Conservation (phyloP, 305 asterid genomes). For the Solanum hybrid region DNA sequence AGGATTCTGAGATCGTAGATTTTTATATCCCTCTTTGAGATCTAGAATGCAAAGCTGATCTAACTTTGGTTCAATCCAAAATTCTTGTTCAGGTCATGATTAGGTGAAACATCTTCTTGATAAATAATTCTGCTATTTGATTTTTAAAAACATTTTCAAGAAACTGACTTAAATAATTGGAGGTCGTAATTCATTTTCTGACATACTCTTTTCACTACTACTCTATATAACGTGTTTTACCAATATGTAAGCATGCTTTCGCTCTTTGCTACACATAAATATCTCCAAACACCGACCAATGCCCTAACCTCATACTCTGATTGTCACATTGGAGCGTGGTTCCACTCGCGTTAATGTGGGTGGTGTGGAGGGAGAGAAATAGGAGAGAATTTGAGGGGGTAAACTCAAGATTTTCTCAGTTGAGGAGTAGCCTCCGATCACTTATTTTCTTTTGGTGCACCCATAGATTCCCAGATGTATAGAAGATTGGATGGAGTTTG, state of each 20-base stretch:
- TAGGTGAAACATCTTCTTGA: background rate
- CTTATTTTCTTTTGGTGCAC: background rate
- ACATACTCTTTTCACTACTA: background rate
- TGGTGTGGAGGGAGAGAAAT: background rate
- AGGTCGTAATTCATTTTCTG: background rate
- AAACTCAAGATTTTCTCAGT: background rate
- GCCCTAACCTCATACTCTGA: background rate
- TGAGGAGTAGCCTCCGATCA: background rate
- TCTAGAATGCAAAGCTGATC: slow-evolving; percentile 1
- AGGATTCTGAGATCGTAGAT: background rate
- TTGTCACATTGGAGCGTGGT: background rate
- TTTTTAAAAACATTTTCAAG: background rate
- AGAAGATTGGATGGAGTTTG: background rate
- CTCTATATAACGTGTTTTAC: background rate
- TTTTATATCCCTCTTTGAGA: background rate
- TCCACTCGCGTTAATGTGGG: background rate
- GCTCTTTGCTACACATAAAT: background rate
- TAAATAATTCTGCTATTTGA: background rate
- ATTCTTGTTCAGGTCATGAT: background rate
- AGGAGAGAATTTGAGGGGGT: background rate
- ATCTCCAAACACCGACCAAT: background rate
- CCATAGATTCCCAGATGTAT: background rate
- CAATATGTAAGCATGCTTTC: background rate
- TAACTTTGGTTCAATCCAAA: background rate
- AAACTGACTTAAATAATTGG: background rate